Percentiles rank a stretch among this genome's conserved stretches.
Conservation (phyloP, 176 grass and related monocot species). For the Oryza coarctata region DNA sequence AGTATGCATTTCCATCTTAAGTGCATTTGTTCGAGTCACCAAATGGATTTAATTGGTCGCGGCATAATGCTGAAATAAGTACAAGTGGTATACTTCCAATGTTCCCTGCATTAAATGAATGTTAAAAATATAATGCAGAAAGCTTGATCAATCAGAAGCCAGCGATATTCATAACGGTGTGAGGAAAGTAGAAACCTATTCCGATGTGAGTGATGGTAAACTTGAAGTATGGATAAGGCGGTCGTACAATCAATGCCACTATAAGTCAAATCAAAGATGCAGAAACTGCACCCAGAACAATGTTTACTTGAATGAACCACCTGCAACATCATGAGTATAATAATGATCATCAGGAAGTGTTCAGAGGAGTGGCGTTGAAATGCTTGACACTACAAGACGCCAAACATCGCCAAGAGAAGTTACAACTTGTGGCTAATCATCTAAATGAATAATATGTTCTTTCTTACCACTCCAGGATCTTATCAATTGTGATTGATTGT, state of each 20-base stretch:
- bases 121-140: background rate
- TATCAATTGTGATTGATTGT: slow-evolving; percentile 51
- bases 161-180: background rate
- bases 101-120: slow-evolving; percentile 45
- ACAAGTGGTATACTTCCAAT: slow-evolving; percentile 68
- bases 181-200: slow-evolving; percentile 44
- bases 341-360: background rate
- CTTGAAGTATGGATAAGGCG: slow-evolving; percentile 68
- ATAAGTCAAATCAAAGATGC: slow-evolving; percentile 58
- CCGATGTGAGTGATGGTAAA: slow-evolving; percentile 65
- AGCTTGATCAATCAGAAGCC: background rate
- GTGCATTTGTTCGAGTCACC: slow-evolving; percentile 53
- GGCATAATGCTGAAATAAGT: slow-evolving; percentile 62
- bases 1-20: slow-evolving; percentile 63
- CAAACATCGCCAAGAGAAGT: background rate
- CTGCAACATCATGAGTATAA: slow-evolving; percentile 31
- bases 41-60: slow-evolving; percentile 59
- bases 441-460: background rate
- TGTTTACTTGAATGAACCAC: slow-evolving; percentile 69
- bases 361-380: background rate
- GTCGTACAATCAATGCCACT: slow-evolving; percentile 58
- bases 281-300: slow-evolving; percentile 39
- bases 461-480: slow-evolving; percentile 58
- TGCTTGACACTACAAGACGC: background rate
- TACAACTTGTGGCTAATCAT: background rate